phyloP scores from a whole-genome alignment of 192 early-diverging fungal genomes.

The Backusella sp. region DNA sequence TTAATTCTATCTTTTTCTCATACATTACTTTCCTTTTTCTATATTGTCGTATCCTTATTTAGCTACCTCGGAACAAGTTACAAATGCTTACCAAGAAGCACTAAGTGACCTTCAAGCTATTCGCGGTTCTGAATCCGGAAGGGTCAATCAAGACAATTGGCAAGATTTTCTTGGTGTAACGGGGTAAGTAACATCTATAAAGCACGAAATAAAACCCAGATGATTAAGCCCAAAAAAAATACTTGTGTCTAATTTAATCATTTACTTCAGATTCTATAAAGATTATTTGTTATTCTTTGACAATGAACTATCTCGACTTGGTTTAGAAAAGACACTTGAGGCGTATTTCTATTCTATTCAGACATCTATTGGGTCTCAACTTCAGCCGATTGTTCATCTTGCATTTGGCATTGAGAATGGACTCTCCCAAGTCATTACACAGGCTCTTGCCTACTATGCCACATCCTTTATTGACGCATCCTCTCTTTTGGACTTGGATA shows the following conservation, averaged over 20 bases:
- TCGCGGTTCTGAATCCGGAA: neutral
- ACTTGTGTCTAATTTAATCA: neutral
- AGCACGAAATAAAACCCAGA: neutral
- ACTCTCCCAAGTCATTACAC: neutral
- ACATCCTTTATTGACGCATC: constrained; percentile 10
- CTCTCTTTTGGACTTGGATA: neutral
- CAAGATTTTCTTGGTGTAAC: constrained; percentile 17
- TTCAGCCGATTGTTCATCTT: constrained; percentile 26
- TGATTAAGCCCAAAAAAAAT: neutral
- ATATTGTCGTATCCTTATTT: neutral
- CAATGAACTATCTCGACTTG: constrained; percentile 1
- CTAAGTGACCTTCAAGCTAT: neutral
- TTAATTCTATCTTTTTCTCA: neutral
- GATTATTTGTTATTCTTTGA: constrained; percentile 27
- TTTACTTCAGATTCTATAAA: constrained; percentile 12
- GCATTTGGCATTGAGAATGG: constrained; percentile 20
- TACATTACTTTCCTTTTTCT: neutral
- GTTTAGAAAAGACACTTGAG: neutral
- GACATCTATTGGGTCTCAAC: constrained; percentile 17
- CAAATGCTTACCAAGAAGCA: constrained; percentile 1
- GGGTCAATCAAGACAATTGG: constrained; percentile 19
- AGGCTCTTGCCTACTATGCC: constrained; percentile 18
- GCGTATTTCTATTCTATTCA: constrained; percentile 19
- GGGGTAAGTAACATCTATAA: constrained; percentile 12
- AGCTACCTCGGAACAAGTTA: constrained; percentile 11